Conservation (phyloP, 192 early-diverging fungal species). For the Allomyces macrogynus region DNA sequence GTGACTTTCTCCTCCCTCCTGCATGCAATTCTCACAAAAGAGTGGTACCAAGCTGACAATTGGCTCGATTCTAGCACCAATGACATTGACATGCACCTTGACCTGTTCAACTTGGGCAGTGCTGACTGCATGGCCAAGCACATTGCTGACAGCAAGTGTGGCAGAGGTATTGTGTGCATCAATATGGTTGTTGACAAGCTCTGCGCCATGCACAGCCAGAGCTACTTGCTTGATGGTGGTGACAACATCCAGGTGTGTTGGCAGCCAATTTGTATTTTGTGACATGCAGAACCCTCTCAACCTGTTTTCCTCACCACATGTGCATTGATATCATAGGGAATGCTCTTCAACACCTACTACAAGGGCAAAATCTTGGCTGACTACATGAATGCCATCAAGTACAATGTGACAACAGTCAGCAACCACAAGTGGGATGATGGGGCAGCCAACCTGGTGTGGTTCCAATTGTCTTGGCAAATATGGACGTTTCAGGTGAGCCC, state of each 20-base stretch:
- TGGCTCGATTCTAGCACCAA: slow-evolving; percentile 12
- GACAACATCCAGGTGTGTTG: slow-evolving; percentile 28
- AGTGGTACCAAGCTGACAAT: no score
- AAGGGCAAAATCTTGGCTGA: slow-evolving; percentile 30
- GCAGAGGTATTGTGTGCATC: slow-evolving; percentile 42
- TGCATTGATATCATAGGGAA: slow-evolving; percentile 16
- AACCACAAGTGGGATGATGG: slow-evolving; percentile 66
- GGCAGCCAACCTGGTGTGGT: slow-evolving; percentile 23
- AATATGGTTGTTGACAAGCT: slow-evolving; percentile 31
- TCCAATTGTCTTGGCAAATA: slow-evolving; percentile 46
- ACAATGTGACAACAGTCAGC: slow-evolving; percentile 35
- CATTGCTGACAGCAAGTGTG: slow-evolving; percentile 16
- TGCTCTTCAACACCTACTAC: slow-evolving; percentile 45
- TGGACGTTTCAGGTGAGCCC: slow-evolving; percentile 27
- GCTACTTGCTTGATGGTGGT: slow-evolving; percentile 50
- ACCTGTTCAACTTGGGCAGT: slow-evolving; percentile 27
- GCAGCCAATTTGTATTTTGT: neutral
- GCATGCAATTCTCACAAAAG: no score
- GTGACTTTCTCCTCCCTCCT: no score
- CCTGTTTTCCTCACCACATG: neutral
- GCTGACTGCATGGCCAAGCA: slow-evolving; percentile 21
- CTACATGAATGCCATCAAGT: slow-evolving; percentile 41
- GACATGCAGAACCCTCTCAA: neutral
- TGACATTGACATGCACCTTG: slow-evolving; percentile 25
- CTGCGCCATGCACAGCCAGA: slow-evolving; percentile 22